These are phyloP conservation scores for Lepidium didymum DNA, from an alignment of 345 rosid genomes.

Conservation along the genomic window DNA sequence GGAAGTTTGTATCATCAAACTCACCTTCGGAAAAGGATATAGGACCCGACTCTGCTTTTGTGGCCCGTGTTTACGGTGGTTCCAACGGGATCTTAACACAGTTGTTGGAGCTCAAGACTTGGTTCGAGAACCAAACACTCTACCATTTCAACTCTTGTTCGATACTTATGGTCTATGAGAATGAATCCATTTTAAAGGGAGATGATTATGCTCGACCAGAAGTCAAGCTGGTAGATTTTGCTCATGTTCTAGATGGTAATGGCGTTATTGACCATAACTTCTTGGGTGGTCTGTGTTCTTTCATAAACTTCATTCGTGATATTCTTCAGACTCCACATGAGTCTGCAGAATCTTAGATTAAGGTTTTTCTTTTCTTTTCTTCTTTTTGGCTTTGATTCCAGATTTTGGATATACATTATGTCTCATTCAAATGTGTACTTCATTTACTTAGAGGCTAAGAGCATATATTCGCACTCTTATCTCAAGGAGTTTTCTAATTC, in stretches of 20 bases:
- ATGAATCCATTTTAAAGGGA: constrained; percentile 39
- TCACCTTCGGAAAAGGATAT: constrained; percentile 21
- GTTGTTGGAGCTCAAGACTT: constrained; percentile 65
- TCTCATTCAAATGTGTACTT: constrained; percentile 14
- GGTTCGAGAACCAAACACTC: constrained; percentile 87
- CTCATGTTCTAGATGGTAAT: constrained; percentile 77
- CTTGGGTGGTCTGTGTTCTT: constrained; percentile 90
- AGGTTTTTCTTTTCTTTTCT: not conserved
- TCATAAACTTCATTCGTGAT: constrained; percentile 71
- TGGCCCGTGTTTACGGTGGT: constrained; percentile 50
- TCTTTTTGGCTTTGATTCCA: not conserved
- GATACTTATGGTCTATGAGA: constrained; percentile 62
- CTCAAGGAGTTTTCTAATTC: not conserved
- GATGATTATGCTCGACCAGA: constrained; percentile 29
- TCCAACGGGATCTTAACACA: constrained; percentile 64
- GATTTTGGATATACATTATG: constrained; percentile 15
- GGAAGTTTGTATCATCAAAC: constrained; percentile 79
- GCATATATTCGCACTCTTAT: constrained; percentile 9
- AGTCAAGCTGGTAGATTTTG: constrained; percentile 87
- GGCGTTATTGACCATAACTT: constrained; percentile 93
- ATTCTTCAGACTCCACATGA: constrained; percentile 44
- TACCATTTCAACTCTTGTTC: constrained; percentile 90
- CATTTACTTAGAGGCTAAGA: constrained; percentile 3
- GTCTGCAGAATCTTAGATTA: constrained; percentile 11
- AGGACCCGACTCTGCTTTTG: constrained; percentile 55